Base-by-base conservation (phyloP, 257 asterid species). In the Capsicum baccatum region DNA sequence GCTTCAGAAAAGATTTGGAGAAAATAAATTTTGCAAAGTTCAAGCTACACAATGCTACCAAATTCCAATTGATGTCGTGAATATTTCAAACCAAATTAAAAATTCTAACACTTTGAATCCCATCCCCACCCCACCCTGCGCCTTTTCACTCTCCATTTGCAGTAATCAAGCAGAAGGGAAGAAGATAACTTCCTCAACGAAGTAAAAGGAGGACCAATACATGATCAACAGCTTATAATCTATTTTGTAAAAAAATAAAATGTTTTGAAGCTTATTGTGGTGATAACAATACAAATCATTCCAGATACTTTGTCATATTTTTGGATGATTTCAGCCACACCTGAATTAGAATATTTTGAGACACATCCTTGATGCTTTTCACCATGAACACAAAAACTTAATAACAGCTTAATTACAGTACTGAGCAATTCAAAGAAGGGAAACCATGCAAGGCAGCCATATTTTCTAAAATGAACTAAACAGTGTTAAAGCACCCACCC, bases 401-500 rank as follows among this genome's bases (percentile, higher is more conserved):
- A 68, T 62, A 10, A 59, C 80, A 48, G 11, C 60, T 48, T 48
- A 6, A 26, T 64, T 48, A 52, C 48, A 73, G 80, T 58, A 73
- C 60, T 19, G 59, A 19, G 80, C 80, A 80, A 70, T 86, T 60
- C 11, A 14, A 14, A 15, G 66, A 56, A 81, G 33, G 67, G 14
- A 68, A 12, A 79, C 42, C 79, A 79, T 17, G 76, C 79, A 63
- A 62, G 58, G 84, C n/a, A 69, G 33, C 0, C 6, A 50, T 4
- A 4, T 79, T 68, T 78, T 8, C 33, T 42, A 60, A 79, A 87
- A 83, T 70, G 3, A 50, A 83, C 16, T 13, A 58, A 83, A 63
- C 54, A 76, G 50, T 76, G 81, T 76, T 52, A 26, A 76, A 50
- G 62, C 63, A 83, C 94, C 6, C 90, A 96, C 99, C 99, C 88